Evolutionary conservation across 441 rosid species (phyloP).

Genomic region (Adansonia grandidieri): DNA sequence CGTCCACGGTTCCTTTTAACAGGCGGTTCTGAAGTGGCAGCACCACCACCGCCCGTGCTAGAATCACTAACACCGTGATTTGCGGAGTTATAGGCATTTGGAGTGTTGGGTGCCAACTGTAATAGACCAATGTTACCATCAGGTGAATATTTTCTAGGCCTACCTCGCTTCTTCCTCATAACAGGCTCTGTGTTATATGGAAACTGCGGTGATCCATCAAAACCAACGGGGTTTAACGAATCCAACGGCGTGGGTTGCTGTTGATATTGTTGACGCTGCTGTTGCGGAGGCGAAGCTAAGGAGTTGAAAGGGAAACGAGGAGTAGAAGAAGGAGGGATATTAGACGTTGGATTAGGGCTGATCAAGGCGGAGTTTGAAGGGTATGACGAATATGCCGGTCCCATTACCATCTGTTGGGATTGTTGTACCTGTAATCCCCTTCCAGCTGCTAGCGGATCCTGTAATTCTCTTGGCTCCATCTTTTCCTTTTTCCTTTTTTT

Average conservation of each 20-base stretch:
- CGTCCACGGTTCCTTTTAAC: conserved; percentile 76
- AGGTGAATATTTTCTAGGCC: conserved; percentile 85
- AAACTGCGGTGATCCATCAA: conserved; percentile 71
- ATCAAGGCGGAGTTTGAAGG: conserved; percentile 40
- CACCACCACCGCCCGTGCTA: conserved; percentile 27
- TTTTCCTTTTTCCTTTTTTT: not conserved
- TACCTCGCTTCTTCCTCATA: conserved; percentile 82
- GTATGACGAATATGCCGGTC: conserved; percentile 37
- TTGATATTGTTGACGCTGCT: conserved; percentile 16
- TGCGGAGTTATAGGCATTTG: conserved; percentile 51
- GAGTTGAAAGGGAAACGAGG: conserved; percentile 25
- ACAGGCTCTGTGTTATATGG: conserved; percentile 64
- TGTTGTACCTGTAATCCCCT: conserved; percentile 43
- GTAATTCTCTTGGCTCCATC: conserved; percentile 75
- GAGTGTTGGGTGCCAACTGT: conserved; percentile 71
- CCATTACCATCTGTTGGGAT: conserved; percentile 48
- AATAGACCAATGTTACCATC: conserved; percentile 80
- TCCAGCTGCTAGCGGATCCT: conserved; percentile 32
- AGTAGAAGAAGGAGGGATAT: conserved; percentile 34
- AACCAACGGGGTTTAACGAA: conserved; percentile 42
- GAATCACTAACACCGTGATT: conserved; percentile 50
- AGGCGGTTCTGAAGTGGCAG: conserved; percentile 54
- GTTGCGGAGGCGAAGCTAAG: conserved; percentile 20
- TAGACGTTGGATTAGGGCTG: conserved; percentile 40
- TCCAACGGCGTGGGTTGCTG: conserved; percentile 44